phyloP scores from a whole-genome alignment of 108 stramenopile genomes.

The Epipyxis sp. region DNA sequence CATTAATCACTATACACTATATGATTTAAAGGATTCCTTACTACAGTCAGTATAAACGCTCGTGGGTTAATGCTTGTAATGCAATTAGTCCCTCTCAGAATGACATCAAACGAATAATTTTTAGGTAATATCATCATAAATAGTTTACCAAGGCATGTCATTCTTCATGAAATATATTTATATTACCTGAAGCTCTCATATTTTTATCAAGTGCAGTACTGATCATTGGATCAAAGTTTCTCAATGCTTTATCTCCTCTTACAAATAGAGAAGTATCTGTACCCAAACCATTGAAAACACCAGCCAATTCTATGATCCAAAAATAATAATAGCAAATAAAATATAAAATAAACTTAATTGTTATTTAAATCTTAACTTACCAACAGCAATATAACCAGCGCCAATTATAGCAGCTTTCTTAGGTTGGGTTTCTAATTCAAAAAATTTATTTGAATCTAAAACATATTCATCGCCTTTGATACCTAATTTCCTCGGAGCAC shows the following conservation, averaged over 20 bases:
- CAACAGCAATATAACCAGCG: constrained; percentile 88
- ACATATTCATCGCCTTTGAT: constrained; percentile 61
- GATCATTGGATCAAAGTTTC: constrained; percentile 70
- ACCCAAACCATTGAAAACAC: constrained; percentile 74
- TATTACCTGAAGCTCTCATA: constrained; percentile 67
- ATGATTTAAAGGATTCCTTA: no score
- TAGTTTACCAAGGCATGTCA: no score
- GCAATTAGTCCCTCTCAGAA: no score
- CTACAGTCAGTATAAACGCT: no score
- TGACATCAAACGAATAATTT: no score
- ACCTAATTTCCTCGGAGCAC: constrained; percentile 62
- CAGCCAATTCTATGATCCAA: constrained; percentile 84
- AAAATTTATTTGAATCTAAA: constrained; percentile 80
- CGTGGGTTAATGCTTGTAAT: no score
- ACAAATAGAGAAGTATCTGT: constrained; percentile 70
- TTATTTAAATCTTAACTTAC: no score
- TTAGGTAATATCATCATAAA: no score
- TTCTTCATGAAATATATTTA: constrained; percentile 28
- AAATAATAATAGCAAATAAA: no score
- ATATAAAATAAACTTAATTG: no score
- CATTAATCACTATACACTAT: no score
- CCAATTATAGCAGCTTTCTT: constrained; percentile 75
- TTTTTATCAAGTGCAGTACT: constrained; percentile 61
- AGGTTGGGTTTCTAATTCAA: constrained; percentile 74
- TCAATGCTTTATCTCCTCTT: constrained; percentile 59